Evolutionary conservation across 2,329 filamentous ascomycete genomes (phyloP), one percentile per base, ranked within the genome.

Genomic region (Aspergillus neotritici): DNA sequence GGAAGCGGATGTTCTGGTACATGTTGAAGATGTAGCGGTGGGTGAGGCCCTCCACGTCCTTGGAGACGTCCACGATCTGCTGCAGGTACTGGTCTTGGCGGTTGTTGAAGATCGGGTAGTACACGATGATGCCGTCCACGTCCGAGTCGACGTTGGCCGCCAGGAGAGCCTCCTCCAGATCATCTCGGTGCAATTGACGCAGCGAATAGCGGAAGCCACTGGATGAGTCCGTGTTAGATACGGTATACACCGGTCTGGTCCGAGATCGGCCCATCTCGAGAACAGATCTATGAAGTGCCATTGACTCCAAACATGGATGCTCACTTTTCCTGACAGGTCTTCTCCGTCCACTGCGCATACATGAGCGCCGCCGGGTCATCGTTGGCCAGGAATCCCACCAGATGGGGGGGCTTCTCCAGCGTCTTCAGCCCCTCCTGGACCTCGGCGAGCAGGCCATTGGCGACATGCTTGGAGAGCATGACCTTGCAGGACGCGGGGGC

Each of bases 1-100:
- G 77, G 73, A 90, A 97, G 53, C 93, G 87, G 58, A 94, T 81
- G 72, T 98, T 98, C 75, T 96, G 87, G 72, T 97, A 98, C 90
- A 98, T 96, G 78, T 98, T 98, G 79, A 91, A 90, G 62, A 97
- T 85, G 71, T 97, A 90, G 63, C 83, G 84, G 69, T 96, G 91
- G 57, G 85, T 88, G 46, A 98, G 80, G 30, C 93, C 93, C 69
- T 98, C 93, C 53, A 98, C 91, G 61, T 98, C 93, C 70, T 98
- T 97, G 66, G 79, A 72, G 34, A 95, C 78, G 44, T 87, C 83
- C 44, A 96, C 89, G 3, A 94, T 87, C 71, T 96, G 90, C 71
- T 97, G 91, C 53, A 98, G 82, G 67, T 97, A 97, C 66, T 87
- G 86, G 69, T 98, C 93, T 68, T 95, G 88, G 21, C 81, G 78